phyloP scores from a whole-genome alignment of 1,284 basidiomycete genomes.

The Moesziomyces parantarcticus region DNA sequence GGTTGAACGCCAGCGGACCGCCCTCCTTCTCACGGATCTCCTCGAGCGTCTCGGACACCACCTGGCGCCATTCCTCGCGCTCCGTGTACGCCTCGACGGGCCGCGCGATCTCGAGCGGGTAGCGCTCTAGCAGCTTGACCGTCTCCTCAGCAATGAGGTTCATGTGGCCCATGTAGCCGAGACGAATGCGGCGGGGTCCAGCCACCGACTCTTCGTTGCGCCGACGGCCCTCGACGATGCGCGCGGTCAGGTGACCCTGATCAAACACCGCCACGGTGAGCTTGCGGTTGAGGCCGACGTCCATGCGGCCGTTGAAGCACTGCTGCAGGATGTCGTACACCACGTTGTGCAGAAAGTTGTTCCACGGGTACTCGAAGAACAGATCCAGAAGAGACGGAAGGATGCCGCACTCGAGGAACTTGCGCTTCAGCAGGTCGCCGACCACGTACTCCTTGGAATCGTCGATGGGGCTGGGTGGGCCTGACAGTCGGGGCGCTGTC shows the following conservation, averaged over 20 bases:
- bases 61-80: slow-evolving; percentile 62
- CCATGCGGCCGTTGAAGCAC: slow-evolving; percentile 86
- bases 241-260: slow-evolving; percentile 55
- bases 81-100: slow-evolving; percentile 41
- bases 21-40: slow-evolving; percentile 64
- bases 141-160: slow-evolving; percentile 92
- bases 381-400: slow-evolving; percentile 69
- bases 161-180: slow-evolving; percentile 96
- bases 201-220: slow-evolving; percentile 59
- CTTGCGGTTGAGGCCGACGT: slow-evolving; percentile 59
- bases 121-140: slow-evolving; percentile 83
- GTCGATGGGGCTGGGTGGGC: slow-evolving; percentile 55
- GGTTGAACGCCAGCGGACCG: slow-evolving; percentile 63
- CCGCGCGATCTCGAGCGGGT: slow-evolving; percentile 72
- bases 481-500: slow-evolving; percentile 48
- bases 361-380: slow-evolving; percentile 96
- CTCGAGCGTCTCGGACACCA: slow-evolving; percentile 60
- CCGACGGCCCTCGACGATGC: slow-evolving; percentile 61
- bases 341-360: slow-evolving; percentile 96
- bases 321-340: slow-evolving; percentile 97
- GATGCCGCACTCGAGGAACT: slow-evolving; percentile 62
- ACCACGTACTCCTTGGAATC: slow-evolving; percentile 54
- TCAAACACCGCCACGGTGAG: slow-evolving; percentile 63
- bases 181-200: slow-evolving; percentile 58
- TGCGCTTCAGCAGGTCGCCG: slow-evolving; percentile 63